Conservation (phyloP, 768 basidiomycete genomes). For the Leccinum longicurvipes region DNA sequence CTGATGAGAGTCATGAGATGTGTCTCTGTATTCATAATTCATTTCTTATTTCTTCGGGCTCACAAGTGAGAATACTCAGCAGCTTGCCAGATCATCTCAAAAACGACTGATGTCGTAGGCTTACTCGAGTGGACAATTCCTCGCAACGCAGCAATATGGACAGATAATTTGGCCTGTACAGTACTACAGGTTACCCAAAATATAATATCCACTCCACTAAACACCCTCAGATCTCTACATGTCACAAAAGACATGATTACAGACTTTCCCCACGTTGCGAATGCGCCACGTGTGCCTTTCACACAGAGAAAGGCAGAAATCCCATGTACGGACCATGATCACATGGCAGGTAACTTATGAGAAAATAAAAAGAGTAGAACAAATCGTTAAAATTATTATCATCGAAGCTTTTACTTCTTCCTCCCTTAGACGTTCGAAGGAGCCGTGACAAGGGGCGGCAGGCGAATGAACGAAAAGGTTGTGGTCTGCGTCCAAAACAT, state of each 20-base stretch:
- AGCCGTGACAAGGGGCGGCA: conserved; percentile 19
- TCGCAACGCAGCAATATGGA: not conserved
- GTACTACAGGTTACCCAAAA: not conserved
- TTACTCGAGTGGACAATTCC: not conserved
- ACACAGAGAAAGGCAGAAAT: not conserved
- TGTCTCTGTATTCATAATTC: no score
- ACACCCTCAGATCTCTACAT: not conserved
- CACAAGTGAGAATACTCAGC: not conserved
- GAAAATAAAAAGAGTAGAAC: not conserved
- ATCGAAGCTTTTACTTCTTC: not conserved
- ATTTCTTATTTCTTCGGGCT: no score
- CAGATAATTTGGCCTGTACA: not conserved
- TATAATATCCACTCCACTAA: no score
- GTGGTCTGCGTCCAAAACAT: conserved; percentile 30
- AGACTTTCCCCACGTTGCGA: not conserved
- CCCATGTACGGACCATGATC: not conserved
- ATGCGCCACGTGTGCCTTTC: not conserved
- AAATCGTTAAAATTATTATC: not conserved
- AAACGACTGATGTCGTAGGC: no score
- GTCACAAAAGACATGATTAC: not conserved
- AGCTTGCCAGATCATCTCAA: not conserved
- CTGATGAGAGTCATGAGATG: no score
- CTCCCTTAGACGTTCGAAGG: conserved; percentile 13
- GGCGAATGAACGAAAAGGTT: conserved; percentile 24
- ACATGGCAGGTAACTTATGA: not conserved